Conservation (phyloP, 345 rosid species). For the Crucihimalaya himalaica region DNA sequence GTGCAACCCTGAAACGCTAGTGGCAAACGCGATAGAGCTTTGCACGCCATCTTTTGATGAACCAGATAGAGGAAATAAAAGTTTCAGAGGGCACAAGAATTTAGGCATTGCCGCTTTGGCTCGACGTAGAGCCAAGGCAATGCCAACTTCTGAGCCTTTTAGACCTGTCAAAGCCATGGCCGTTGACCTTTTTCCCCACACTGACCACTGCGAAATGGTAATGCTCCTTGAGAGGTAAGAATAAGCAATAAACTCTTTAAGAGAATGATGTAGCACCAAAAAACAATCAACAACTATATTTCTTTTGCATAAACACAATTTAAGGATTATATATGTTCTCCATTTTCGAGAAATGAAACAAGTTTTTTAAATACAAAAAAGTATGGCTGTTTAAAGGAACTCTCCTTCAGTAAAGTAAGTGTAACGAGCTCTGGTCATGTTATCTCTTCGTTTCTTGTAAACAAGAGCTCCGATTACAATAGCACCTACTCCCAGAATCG, state of each 20-base stretch:
- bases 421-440: constrained; percentile 42
- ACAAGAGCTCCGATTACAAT: constrained; percentile 39
- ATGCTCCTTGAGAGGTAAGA: constrained; percentile 84
- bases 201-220: constrained; percentile 92
- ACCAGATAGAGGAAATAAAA: constrained; percentile 66
- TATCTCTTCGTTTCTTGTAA: constrained; percentile 43
- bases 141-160: constrained; percentile 91
- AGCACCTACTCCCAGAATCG: constrained; percentile 20
- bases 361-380: neutral
- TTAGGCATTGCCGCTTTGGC: constrained; percentile 85
- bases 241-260: neutral
- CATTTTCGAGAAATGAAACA: neutral
- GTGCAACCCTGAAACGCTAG: constrained; percentile 91
- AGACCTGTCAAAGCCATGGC: constrained; percentile 93
- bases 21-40: constrained; percentile 90
- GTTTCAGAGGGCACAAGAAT: constrained; percentile 64
- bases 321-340: constrained; percentile 31
- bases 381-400: constrained; percentile 11
- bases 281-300: constrained; percentile 13
- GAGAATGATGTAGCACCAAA: constrained; percentile 21
- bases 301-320: constrained; percentile 1
- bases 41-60: constrained; percentile 79
- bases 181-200: constrained; percentile 95
- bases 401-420: constrained; percentile 36
- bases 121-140: constrained; percentile 76